A percentile compares a stretch with the other conserved stretches of the same genome.
Evolutionary conservation across 495 filamentous ascomycete genomes (phyloP).

Genomic region (Choiromyces venosus): DNA sequence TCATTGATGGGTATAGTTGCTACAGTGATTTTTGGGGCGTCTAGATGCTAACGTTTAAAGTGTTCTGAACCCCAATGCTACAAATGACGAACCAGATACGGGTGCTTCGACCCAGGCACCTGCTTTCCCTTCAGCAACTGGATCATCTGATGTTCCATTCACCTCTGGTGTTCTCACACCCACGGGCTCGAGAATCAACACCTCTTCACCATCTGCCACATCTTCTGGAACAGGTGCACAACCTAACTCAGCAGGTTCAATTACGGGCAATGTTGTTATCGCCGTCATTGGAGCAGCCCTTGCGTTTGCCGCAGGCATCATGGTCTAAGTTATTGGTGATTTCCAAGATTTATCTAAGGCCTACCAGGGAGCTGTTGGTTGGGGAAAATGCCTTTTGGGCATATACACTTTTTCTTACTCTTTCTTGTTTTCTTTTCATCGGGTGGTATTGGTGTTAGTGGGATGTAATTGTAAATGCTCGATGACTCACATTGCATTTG

Average conservation of each 20-base stretch:
- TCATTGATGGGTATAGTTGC: slow-evolving; percentile 53
- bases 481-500: neutral
- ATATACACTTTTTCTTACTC: neutral
- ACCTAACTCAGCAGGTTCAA: slow-evolving; percentile 39
- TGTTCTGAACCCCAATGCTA: slow-evolving; percentile 58
- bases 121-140: slow-evolving; percentile 52
- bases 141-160: slow-evolving; percentile 47
- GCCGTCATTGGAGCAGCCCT: slow-evolving; percentile 46
- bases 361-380: neutral
- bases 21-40: neutral
- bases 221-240: slow-evolving; percentile 33
- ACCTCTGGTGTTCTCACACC: slow-evolving; percentile 45
- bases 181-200: slow-evolving; percentile 37
- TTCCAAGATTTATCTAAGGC: neutral
- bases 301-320: slow-evolving; percentile 34
- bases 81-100: slow-evolving; percentile 47
- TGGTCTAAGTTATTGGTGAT: slow-evolving; percentile 9
- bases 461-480: neutral
- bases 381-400: neutral
- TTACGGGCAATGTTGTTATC: slow-evolving; percentile 32
- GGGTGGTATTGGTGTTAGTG: neutral
- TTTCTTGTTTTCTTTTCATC: neutral
- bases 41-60: slow-evolving; percentile 39
- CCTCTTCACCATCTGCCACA: slow-evolving; percentile 35
- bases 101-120: slow-evolving; percentile 47